A percentile compares a stretch with the other conserved stretches of the same genome.
phyloP scores from a whole-genome alignment of 1,284 basidiomycete genomes.

The Coniferiporia weirii region DNA sequence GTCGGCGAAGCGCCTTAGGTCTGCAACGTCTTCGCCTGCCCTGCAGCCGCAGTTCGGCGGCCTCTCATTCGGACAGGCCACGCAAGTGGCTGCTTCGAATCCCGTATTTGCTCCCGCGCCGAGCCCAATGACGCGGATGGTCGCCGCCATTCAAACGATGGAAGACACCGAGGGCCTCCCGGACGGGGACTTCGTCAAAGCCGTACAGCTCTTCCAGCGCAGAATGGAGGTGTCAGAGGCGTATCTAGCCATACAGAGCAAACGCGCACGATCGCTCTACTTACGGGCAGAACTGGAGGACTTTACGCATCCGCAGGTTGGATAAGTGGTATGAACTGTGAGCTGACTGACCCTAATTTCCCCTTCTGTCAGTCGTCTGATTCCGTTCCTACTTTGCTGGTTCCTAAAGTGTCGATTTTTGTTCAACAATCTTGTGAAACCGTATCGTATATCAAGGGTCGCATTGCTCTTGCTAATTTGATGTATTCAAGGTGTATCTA shows the following conservation, averaged over 20 bases:
- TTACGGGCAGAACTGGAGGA: conserved; percentile 8
- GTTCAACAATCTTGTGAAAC: no score
- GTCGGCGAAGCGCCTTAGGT: background rate
- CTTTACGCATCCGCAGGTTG: background rate
- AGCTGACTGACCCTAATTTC: no score
- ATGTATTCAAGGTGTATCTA: no score
- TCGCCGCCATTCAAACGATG: conserved; percentile 7
- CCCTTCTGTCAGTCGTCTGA: no score
- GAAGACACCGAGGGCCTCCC: conserved; percentile 5
- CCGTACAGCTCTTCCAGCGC: conserved; percentile 12
- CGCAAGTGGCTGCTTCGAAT: background rate
- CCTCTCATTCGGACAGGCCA: background rate
- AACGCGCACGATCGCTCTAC: conserved; percentile 2
- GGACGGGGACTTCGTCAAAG: conserved; percentile 11
- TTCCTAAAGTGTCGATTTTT: no score
- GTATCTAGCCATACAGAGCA: conserved; percentile 12
- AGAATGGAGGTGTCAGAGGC: conserved; percentile 6
- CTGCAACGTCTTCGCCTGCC: background rate
- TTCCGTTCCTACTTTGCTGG: no score
- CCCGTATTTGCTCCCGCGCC: background rate
- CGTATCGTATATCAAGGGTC: no score
- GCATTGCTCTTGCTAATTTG: no score
- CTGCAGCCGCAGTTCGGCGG: background rate
- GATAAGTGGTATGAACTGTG: background rate
- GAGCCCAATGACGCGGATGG: background rate